Base-by-base conservation (phyloP, 441 rosid genomes). In the Populus hybrid region DNA sequence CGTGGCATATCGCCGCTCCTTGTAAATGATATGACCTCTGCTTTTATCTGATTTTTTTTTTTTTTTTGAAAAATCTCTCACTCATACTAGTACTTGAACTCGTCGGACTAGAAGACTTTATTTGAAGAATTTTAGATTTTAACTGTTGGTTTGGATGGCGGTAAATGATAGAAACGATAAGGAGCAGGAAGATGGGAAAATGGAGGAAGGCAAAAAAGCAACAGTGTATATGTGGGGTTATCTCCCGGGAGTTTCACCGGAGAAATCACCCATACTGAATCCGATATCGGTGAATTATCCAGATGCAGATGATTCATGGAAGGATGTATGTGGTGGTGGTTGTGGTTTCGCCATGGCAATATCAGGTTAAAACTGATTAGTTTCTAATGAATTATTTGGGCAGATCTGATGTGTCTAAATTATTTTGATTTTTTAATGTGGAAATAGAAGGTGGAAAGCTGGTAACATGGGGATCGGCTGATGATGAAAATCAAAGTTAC, bases 301-400 rank as follows among this genome's bases (percentile, higher is more conserved):
- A n/a, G 86, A 77, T 26, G 84, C 82, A 3, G 83, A 81, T 28
- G 63, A 81, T 56, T 79, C 81, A 7, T 95, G 99, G 98, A 88
- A 75, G 74, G 94, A 92, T 74, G 97, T 95, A 0, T 91, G 92
- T 56, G 93, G 98, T 11, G 98, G 98, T 0, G 97, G 98, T 2
- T 95, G 99, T 74, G 97, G 99, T 50, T 93, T 93, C 83, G 96
- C 99, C 78, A 88, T 93, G 89, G 98, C 94, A 76, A 90, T 91
- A 79, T 85, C 97, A 80, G 97, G 99, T 94, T 29, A 28, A 65
- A 28, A 28, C 33, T 80, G 63, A 75, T 65, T 9, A 64, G 4
- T 9, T 9, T 26, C 2, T 1, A 9, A 64, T 23, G 2, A 64
- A 1, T 14, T 56, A 16, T 26, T 31, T 16, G 21, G 0, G 23